phyloP scores from a whole-genome alignment of 1,284 basidiomycete species.

The Pholiota adiposa region DNA sequence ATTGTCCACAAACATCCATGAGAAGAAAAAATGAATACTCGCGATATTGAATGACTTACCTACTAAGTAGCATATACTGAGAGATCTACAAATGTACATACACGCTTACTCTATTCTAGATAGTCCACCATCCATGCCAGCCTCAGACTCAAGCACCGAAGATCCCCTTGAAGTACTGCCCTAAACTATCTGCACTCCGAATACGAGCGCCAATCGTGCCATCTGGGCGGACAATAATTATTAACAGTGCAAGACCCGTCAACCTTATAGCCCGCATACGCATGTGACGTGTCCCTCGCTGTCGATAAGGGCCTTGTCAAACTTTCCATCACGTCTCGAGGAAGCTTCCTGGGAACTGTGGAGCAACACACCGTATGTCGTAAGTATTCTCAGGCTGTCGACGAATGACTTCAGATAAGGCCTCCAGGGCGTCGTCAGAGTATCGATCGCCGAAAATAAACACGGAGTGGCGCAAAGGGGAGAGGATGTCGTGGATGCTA shows the following conservation, averaged over 20 bases:
- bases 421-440: background rate
- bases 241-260: slow-evolving; percentile 6
- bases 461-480: slow-evolving; percentile 2
- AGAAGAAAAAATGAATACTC: too few species aligned
- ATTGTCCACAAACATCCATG: too few species aligned
- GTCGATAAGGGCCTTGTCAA: slow-evolving; percentile 15
- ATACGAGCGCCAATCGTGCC: slow-evolving; percentile 21
- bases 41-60: too few species aligned
- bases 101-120: too few species aligned
- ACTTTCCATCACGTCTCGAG: background rate
- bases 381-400: slow-evolving; percentile 15
- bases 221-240: slow-evolving; percentile 20
- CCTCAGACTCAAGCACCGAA: background rate
- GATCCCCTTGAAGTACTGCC: slow-evolving; percentile 16
- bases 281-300: slow-evolving; percentile 14
- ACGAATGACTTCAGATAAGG: slow-evolving; percentile 4
- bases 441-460: slow-evolving; percentile 3
- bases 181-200: slow-evolving; percentile 1
- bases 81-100: too few species aligned
- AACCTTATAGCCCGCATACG: slow-evolving; percentile 15
- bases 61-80: too few species aligned
- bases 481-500: slow-evolving; percentile 4
- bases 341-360: background rate
- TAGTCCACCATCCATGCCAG: too few species aligned
- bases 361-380: background rate